Evolutionary conservation across 2,329 filamentous ascomycete genomes (phyloP), one percentile per base, ranked within the genome.

Genomic region (Penicillium concentricum): DNA sequence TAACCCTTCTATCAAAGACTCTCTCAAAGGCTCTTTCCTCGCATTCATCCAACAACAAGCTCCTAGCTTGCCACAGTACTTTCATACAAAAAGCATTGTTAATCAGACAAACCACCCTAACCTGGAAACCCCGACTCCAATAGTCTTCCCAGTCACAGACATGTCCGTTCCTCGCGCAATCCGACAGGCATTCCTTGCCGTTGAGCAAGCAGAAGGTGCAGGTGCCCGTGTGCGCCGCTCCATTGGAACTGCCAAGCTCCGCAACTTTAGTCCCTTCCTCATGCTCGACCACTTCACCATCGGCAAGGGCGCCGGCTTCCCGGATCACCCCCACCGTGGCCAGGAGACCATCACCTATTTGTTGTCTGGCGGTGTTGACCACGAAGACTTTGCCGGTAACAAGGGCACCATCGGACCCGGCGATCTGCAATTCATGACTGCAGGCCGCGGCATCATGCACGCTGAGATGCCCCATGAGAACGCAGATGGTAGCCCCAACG

Each of bases 371-470:
- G 90, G 84, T 4, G 86, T 96, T 57, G 91, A 96, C 76, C 92
- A 96, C 70, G 92, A 96, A 77, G 92, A 96, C 74, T 96, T 96
- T 66, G 87, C 90, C 2, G 92, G 92, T 13, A 87, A 94, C 78
- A 83, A 83, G 48, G 94, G 93, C 56, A 94, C 89, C 4, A 91
- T 97, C 65, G 82, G 88, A 59, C 77, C 89, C 0, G 93, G 93
- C n/a, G 93, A 97, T 72, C 78, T 97, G 46, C 93, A 97, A 72
- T 97, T 97, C 81, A 97, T 97, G 94, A 97, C 93, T 0, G 93
- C 93, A 1, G 93, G 93, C 4, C 81, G 83, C 20, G 93, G 93
- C 41, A 95, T 97, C 67, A 89, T 97, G 74, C 94, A 97, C 75
- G 91, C 92, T 37, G 93, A 97, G 77, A 97, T 97, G 92, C 93